Percentiles rank a stretch among this genome's conserved stretches.
Conservation (phyloP, 495 filamentous ascomycete genomes). For the Rusavskia elegans region DNA sequence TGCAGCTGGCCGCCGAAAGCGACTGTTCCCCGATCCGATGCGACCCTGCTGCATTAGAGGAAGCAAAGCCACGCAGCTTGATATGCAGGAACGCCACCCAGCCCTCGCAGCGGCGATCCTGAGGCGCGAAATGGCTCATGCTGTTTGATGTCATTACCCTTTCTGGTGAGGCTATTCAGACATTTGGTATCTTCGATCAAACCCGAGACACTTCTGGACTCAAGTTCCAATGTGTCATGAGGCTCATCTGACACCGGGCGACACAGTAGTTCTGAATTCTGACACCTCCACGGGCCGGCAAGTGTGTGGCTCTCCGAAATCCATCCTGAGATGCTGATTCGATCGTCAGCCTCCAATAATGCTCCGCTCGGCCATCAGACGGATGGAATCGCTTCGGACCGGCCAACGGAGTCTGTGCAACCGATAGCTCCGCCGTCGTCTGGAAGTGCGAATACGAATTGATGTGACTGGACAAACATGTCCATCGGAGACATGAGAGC, state of each 20-base stretch:
- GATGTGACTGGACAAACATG: too few relatives aligned
- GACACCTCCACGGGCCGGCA: background rate
- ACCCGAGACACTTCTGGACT: background rate
- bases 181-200: background rate
- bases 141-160: too few relatives aligned
- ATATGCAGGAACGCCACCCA: background rate
- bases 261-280: background rate
- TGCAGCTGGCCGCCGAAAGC: background rate
- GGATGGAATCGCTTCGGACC: slow-evolving; percentile 1
- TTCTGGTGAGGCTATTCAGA: background rate
- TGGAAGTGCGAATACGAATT: too few relatives aligned
- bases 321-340: background rate
- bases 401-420: background rate
- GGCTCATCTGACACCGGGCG: background rate
- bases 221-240: background rate
- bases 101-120: background rate
- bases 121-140: too few relatives aligned
- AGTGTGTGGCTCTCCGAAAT: background rate
- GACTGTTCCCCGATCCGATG: background rate
- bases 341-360: background rate
- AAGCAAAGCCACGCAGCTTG: background rate
- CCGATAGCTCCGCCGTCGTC: background rate
- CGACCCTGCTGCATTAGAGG: background rate
- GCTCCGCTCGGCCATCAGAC: background rate
- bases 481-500: too few relatives aligned